phyloP scores from a whole-genome alignment of 805 yeast species.

The Candida peoriensis region DNA sequence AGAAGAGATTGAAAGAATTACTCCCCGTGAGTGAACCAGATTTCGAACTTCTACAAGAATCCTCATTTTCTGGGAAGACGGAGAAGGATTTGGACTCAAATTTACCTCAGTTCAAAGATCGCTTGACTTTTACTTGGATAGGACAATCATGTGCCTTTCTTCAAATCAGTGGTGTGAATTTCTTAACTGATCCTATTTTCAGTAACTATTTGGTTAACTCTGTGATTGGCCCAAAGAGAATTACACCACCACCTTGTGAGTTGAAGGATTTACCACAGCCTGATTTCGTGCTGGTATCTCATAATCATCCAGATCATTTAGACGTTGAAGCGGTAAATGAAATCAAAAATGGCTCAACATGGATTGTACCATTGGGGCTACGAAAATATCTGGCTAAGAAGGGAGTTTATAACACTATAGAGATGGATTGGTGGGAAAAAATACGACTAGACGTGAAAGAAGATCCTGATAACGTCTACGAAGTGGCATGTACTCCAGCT shows the following conservation, averaged over 20 bases:
- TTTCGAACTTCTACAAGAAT: constrained; percentile 20
- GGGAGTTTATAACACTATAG: constrained; percentile 60
- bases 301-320: constrained; percentile 93
- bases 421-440: constrained; percentile 92
- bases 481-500: constrained; percentile 85
- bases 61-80: constrained; percentile 10
- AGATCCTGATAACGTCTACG: constrained; percentile 47
- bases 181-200: constrained; percentile 85
- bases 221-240: constrained; percentile 75
- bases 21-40: constrained; percentile 59
- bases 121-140: constrained; percentile 78
- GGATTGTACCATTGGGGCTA: constrained; percentile 89
- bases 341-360: constrained; percentile 57
- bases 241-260: constrained; percentile 70
- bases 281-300: constrained; percentile 76
- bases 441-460: constrained; percentile 32
- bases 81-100: constrained; percentile 11
- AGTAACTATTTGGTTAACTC: constrained; percentile 56
- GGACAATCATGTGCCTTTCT: constrained; percentile 86
- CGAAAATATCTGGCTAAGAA: constrained; percentile 49
- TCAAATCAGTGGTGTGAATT: constrained; percentile 64
- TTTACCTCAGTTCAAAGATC: constrained; percentile 34
- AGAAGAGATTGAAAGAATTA: constrained; percentile 42
- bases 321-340: constrained; percentile 53
- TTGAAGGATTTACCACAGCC: constrained; percentile 61